Conservation (phyloP, 495 filamentous ascomycete genomes). For the Hypoxylon subgilvum region DNA sequence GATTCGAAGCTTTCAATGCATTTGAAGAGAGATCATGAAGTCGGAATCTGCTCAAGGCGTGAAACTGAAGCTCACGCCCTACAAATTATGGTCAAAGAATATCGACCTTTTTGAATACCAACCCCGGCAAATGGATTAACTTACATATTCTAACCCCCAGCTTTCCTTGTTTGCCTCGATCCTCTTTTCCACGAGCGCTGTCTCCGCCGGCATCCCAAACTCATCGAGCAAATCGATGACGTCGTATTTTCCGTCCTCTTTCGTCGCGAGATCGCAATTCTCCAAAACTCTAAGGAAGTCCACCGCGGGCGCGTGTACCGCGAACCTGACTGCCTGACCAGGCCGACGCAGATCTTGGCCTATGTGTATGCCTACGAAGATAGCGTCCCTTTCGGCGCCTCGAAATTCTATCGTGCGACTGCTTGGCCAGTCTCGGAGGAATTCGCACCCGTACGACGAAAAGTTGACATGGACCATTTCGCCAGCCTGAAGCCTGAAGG, state of each 20-base stretch:
- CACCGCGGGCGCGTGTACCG: slow-evolving; percentile 4
- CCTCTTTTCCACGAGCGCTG: slow-evolving; percentile 12
- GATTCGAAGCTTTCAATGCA: too few species aligned
- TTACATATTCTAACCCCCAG: slow-evolving; percentile 12
- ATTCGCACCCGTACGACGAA: background rate
- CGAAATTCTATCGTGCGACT: slow-evolving; percentile 50
- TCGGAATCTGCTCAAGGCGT: too few species aligned
- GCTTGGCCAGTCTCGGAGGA: background rate
- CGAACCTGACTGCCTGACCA: slow-evolving; percentile 42
- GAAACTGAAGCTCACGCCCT: too few species aligned
- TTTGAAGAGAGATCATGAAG: too few species aligned
- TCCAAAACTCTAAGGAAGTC: slow-evolving; percentile 21
- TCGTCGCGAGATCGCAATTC: slow-evolving; percentile 5
- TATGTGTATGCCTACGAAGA: slow-evolving; percentile 36
- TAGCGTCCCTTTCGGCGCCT: slow-evolving; percentile 44
- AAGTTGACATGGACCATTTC: background rate
- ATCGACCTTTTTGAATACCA: too few species aligned
- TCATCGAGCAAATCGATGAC: slow-evolving; percentile 33
- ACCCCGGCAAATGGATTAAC: background rate
- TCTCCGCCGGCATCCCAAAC: slow-evolving; percentile 28
- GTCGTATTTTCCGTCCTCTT: slow-evolving; percentile 15
- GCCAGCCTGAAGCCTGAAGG: too few species aligned
- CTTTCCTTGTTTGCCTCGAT: slow-evolving; percentile 1
- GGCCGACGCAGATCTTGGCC: slow-evolving; percentile 41
- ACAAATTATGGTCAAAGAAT: too few species aligned